Base-by-base conservation (phyloP, 2,329 filamentous ascomycete species). In the Fusarium pseudocircinatum region DNA sequence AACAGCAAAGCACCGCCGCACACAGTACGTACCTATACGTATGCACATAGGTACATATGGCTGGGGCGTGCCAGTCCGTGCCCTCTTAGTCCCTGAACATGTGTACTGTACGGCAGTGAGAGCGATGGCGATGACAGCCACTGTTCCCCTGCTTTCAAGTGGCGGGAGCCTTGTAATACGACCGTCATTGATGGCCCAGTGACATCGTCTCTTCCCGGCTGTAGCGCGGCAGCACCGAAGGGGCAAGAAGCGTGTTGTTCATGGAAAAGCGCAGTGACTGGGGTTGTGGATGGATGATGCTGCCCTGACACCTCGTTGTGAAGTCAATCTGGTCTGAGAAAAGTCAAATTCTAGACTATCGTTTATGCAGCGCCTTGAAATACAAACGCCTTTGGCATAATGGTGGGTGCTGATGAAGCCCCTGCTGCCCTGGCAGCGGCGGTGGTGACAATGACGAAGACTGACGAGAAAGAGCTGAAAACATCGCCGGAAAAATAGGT, bases 201-300 rank as follows among this genome's bases (percentile, higher is more conserved):
- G 65, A 70, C 69, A 69, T 54, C 32, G 39, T 63, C 50, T 50
- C 37, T 61, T 60, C 44, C 65, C 72, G 61, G 58, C 56, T 53
- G 69, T 73, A 73, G 70, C 66, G 70, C 70, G 70, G 70, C 67
- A 73, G 70, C 69, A 69, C 66, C 46, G 44, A 73, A 53, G 39
- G 63, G 69, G 71, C 56, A 72, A 69, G 56, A 61, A 66, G 56
- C 39, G 28, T 60, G 46, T 39, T 56, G 40, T 56, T 63, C 61
- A 59, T 43, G 50, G 52, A 60, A 50, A 67, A 65, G 60, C 52
- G 60, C 58, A 24, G 37, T 30, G 26, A 54, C 39, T 60, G 69
- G 54, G 44, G 57, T 54, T 32, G 50, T 32, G 56, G 59, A 75
- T 75, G 75, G 53, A 74, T 74, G 75, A 77, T 77, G 75, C 66